Percentiles rank a stretch among this genome's conserved stretches.
Evolutionary conservation across 495 filamentous ascomycete genomes (phyloP).

Genomic region (Lasiosphaeriaceae sp.): DNA sequence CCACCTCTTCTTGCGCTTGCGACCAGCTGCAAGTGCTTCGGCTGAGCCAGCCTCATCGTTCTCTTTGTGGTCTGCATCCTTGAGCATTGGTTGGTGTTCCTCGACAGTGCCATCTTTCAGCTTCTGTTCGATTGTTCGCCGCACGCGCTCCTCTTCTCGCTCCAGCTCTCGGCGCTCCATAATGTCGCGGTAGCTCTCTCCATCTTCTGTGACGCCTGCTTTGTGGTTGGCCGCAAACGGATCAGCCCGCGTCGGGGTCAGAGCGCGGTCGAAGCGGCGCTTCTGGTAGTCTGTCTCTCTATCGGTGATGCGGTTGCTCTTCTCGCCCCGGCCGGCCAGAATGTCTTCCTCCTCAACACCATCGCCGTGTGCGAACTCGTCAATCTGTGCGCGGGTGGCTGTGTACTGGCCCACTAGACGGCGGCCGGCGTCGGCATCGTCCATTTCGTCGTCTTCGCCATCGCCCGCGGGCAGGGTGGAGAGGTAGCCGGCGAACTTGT

Average conservation of each 20-base stretch:
- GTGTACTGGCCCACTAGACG: constrained; percentile 96
- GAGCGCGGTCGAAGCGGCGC: constrained; percentile 78
- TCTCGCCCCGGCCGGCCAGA: constrained; percentile 73
- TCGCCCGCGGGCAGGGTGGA: constrained; percentile 78
- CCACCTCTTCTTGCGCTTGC: constrained; percentile 93
- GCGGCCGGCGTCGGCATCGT: constrained; percentile 65
- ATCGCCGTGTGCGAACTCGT: constrained; percentile 84
- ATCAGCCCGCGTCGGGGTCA: constrained; percentile 86
- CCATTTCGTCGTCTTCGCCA: constrained; percentile 83
- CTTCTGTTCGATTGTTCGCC: constrained; percentile 74
- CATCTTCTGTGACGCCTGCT: constrained; percentile 58
- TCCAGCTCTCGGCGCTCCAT: constrained; percentile 92
- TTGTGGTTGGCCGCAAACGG: constrained; percentile 76
- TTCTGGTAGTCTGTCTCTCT: constrained; percentile 98
- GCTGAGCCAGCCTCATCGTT: constrained; percentile 67
- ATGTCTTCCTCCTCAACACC: constrained; percentile 92
- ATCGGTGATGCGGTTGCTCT: constrained; percentile 82
- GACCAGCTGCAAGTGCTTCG: constrained; percentile 54
- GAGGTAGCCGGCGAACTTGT: constrained; percentile 90
- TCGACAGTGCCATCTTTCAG: constrained; percentile 51
- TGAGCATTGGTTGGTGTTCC: constrained; percentile 63
- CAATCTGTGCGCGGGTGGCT: constrained; percentile 82
- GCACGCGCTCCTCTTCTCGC: constrained; percentile 88
- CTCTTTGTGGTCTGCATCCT: constrained; percentile 62
- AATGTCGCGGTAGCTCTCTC: constrained; percentile 75